Evolutionary conservation across 352 stramenopile species (phyloP).

Genomic region (Phytophthora cactorum): DNA sequence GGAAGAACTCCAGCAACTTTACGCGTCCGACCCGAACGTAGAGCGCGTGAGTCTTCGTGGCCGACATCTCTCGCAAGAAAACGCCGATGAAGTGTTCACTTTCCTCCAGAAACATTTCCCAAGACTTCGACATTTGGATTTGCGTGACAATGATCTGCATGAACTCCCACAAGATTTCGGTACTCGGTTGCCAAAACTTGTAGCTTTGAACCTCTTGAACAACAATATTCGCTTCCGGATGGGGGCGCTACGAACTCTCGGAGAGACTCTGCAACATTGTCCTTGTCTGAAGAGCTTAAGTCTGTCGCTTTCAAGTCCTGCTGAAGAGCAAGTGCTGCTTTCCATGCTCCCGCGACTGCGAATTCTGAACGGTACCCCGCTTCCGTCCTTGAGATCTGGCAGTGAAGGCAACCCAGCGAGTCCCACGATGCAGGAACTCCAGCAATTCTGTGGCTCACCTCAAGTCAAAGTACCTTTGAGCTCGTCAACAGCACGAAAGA

Average conservation of each 20-base stretch:
- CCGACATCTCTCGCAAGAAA: slow-evolving; percentile 36
- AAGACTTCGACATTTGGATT: slow-evolving; percentile 56
- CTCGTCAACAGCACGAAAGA: background rate
- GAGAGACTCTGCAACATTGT: slow-evolving; percentile 49
- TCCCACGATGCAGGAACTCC: slow-evolving; percentile 33
- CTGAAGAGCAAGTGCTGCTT: slow-evolving; percentile 65
- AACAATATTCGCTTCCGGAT: slow-evolving; percentile 51
- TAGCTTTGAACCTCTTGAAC: slow-evolving; percentile 63
- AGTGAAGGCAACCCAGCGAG: slow-evolving; percentile 24
- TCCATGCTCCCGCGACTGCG: slow-evolving; percentile 62
- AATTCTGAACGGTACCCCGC: slow-evolving; percentile 64
- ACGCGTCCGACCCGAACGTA: slow-evolving; percentile 31
- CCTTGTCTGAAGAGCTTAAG: slow-evolving; percentile 66
- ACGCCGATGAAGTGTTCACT: slow-evolving; percentile 31
- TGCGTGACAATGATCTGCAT: slow-evolving; percentile 60
- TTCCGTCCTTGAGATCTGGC: slow-evolving; percentile 21
- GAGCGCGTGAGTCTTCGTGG: slow-evolving; percentile 58
- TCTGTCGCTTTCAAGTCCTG: slow-evolving; percentile 52
- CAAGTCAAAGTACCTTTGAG: slow-evolving; percentile 4
- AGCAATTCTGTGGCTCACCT: slow-evolving; percentile 34
- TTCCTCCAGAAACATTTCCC: slow-evolving; percentile 56
- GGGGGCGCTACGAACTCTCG: slow-evolving; percentile 47
- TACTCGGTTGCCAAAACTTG: slow-evolving; percentile 47
- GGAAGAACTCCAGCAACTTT: slow-evolving; percentile 59
- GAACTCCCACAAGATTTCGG: slow-evolving; percentile 50